phyloP scores from a whole-genome alignment of 2,329 filamentous ascomycete genomes.

The Aspergillus ochraceoroseus region DNA sequence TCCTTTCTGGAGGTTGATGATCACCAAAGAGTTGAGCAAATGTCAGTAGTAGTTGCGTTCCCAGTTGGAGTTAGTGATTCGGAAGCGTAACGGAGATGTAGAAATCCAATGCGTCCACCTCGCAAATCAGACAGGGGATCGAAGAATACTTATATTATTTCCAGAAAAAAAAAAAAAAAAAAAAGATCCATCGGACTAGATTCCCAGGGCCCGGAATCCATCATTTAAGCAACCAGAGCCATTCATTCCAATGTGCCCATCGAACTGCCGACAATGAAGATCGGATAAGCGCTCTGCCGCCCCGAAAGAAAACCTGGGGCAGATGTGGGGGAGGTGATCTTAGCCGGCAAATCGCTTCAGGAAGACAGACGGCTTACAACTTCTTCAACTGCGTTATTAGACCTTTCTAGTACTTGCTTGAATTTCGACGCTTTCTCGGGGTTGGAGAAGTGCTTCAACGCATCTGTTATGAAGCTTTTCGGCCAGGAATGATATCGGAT shows the following conservation, averaged over 20 bases:
- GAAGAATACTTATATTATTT: slow-evolving; percentile 27
- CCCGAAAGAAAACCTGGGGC: slow-evolving; percentile 16
- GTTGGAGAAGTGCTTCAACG: no score
- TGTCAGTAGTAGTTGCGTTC: no score
- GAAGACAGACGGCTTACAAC: background rate
- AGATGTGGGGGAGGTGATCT: slow-evolving; percentile 22
- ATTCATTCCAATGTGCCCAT: slow-evolving; percentile 20
- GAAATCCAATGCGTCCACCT: no score
- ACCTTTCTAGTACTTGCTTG: no score
- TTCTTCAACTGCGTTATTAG: no score
- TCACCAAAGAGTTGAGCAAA: no score
- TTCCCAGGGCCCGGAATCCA: slow-evolving; percentile 30
- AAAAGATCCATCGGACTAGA: slow-evolving; percentile 39
- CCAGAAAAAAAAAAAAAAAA: no score
- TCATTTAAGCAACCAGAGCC: slow-evolving; percentile 19
- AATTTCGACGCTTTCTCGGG: no score
- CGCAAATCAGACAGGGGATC: background rate
- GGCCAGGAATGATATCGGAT: slow-evolving; percentile 13
- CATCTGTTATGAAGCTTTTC: background rate
- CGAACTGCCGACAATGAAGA: slow-evolving; percentile 31
- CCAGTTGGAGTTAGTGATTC: no score
- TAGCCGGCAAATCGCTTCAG: slow-evolving; percentile 8
- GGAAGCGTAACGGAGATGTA: no score
- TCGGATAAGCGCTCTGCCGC: slow-evolving; percentile 39
- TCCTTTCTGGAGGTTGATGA: background rate